Evolutionary conservation across 352 stramenopile species (phyloP).

Genomic region (Hyaloperonospora brassicae): DNA sequence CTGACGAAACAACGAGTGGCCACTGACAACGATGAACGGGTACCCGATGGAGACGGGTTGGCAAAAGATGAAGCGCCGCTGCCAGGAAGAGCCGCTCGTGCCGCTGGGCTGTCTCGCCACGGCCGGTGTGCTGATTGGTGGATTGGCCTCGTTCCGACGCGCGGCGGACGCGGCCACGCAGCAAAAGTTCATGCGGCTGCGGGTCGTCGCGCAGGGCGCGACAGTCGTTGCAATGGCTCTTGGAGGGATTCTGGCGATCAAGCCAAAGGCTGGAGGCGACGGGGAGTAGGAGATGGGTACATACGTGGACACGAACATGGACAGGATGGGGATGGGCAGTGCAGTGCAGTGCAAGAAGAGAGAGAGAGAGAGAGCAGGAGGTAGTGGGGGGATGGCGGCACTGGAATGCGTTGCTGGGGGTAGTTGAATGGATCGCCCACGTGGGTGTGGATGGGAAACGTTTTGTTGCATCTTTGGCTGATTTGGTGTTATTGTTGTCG

Average conservation of each 20-base stretch:
- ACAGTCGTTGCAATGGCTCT: conserved; percentile 62
- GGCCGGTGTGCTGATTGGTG: conserved; percentile 48
- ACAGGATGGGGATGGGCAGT: not conserved
- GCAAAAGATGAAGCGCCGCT: conserved; percentile 77
- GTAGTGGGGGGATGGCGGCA: not conserved
- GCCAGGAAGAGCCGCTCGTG: conserved; percentile 66
- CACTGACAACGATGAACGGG: conserved; percentile 7
- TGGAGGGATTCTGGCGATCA: conserved; percentile 58
- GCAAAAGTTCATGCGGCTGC: conserved; percentile 75
- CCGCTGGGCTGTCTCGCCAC: conserved; percentile 60
- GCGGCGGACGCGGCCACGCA: conserved; percentile 61
- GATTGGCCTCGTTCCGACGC: conserved; percentile 56
- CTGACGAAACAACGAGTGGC: no score
- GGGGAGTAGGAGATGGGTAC: conserved; percentile 1
- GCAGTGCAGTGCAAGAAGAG: not conserved
- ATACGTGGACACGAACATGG: conserved; percentile 2
- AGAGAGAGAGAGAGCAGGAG: not conserved
- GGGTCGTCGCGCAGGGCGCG: conserved; percentile 59
- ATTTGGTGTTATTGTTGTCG: conserved; percentile 1
- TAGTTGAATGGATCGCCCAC: no score
- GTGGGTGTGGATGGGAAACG: no score
- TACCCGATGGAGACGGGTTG: conserved; percentile 55
- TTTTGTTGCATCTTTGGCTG: no score
- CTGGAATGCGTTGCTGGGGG: no score
- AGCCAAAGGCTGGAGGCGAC: conserved; percentile 25